A percentile compares a stretch with the other conserved stretches of the same genome.
phyloP scores from a whole-genome alignment of 139 green algal species.

The Nannochloris sp. region DNA sequence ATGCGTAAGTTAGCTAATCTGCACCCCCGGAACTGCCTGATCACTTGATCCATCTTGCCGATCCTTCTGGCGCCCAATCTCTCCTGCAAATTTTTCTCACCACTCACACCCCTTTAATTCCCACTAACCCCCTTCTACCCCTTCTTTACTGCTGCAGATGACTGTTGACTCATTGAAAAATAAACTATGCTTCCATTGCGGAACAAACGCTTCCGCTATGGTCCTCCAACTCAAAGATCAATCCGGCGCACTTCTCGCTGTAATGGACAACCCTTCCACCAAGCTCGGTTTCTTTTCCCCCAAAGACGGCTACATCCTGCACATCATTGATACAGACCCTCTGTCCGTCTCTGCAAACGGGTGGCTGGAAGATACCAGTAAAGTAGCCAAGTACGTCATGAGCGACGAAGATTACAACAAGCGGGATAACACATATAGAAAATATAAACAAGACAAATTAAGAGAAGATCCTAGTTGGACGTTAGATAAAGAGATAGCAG shows the following conservation, averaged over 20 bases:
- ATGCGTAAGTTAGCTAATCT: constrained; percentile 50
- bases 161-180: constrained; percentile 76
- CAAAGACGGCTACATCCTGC: constrained; percentile 69
- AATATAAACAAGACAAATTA: constrained; percentile 76
- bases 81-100: not conserved
- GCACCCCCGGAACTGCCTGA: too few relatives aligned
- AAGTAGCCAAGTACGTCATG: constrained; percentile 97
- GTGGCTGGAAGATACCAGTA: constrained; percentile 92
- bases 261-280: constrained; percentile 38
- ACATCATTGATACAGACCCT: constrained; percentile 88
- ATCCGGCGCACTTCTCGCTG: constrained; percentile 34
- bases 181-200: constrained; percentile 83
- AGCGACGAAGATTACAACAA: constrained; percentile 87
- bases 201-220: constrained; percentile 73
- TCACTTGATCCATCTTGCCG: too few relatives aligned
- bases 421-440: constrained; percentile 85
- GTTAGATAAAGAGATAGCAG: constrained; percentile 76
- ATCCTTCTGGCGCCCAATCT: too few relatives aligned
- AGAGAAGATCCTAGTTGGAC: constrained; percentile 82
- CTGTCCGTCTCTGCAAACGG: constrained; percentile 70
- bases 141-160: constrained; percentile 45
- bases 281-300: constrained; percentile 95
- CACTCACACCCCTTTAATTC: not conserved
- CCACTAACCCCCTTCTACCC: not conserved
- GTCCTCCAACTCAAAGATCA: constrained; percentile 76